phyloP scores from a whole-genome alignment of 1,139 yeast species.

The Trichomonascaceae sp. region DNA sequence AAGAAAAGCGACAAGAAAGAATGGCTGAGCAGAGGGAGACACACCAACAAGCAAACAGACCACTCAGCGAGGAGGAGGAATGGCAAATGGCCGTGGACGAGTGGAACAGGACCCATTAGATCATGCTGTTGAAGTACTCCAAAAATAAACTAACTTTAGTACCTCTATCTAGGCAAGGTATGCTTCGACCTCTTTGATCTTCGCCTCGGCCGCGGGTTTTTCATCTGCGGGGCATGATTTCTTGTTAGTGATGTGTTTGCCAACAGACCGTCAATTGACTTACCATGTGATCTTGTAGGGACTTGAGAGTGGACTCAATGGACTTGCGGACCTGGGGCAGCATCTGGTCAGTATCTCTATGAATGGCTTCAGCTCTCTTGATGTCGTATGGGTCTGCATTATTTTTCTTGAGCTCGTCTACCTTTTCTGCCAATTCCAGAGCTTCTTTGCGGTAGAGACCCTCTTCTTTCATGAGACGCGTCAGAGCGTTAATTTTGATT shows the following conservation, averaged over 20 bases:
- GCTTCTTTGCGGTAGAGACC: constrained; percentile 50
- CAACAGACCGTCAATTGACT: constrained; percentile 6
- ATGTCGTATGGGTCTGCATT: constrained; percentile 57
- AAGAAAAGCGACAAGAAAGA: constrained; percentile 23
- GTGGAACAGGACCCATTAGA: constrained; percentile 38
- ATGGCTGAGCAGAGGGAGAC: too few species aligned
- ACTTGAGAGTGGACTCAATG: constrained; percentile 36
- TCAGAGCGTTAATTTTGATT: constrained; percentile 64
- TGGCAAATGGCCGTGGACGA: constrained; percentile 56
- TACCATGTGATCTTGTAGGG: constrained; percentile 31
- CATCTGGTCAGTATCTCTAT: constrained; percentile 57
- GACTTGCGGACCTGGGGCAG: constrained; percentile 48
- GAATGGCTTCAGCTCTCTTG: constrained; percentile 52
- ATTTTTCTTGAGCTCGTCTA: constrained; percentile 29
- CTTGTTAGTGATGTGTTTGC: not conserved
- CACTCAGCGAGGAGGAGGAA: constrained; percentile 47
- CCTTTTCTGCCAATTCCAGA: constrained; percentile 39
- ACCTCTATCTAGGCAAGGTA: too few species aligned
- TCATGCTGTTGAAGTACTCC: constrained; percentile 4
- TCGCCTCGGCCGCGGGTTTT: constrained; percentile 32
- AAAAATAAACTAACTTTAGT: constrained; percentile 1
- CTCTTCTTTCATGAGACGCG: constrained; percentile 64
- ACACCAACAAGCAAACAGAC: too few species aligned
- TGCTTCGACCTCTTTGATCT: constrained; percentile 20
- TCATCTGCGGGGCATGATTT: constrained; percentile 32